Evolutionary conservation across 2,329 filamentous ascomycete species (phyloP).

Genomic region (Plectosphaerella cucumerina): DNA sequence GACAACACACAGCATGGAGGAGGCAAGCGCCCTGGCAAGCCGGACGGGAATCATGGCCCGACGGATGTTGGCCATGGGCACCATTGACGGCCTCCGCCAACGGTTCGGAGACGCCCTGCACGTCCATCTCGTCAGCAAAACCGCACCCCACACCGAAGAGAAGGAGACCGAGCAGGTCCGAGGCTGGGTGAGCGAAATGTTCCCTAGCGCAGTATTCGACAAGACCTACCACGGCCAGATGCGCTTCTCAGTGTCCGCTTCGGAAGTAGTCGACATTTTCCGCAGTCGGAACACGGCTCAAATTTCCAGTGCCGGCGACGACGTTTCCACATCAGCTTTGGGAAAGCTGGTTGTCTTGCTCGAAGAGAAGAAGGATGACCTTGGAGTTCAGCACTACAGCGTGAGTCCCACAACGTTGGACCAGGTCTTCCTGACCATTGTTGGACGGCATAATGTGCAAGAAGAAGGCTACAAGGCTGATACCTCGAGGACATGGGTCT

Average conservation of each 20-base stretch:
- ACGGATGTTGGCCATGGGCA: conserved; percentile 81
- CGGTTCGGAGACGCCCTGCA: conserved; percentile 77
- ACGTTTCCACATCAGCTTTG: conserved; percentile 47
- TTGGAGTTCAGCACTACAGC: conserved; percentile 82
- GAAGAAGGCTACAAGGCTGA: conserved; percentile 57
- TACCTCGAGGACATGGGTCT: background rate
- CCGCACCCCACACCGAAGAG: conserved; percentile 67
- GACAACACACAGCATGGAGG: conserved; percentile 94
- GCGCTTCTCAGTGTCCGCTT: conserved; percentile 19
- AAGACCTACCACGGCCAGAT: conserved; percentile 39
- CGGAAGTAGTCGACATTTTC: conserved; percentile 35
- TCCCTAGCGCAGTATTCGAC: conserved; percentile 66
- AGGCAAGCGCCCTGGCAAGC: conserved; percentile 82
- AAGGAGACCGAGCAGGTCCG: conserved; percentile 65
- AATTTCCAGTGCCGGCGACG: conserved; percentile 18
- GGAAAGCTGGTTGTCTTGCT: conserved; percentile 67
- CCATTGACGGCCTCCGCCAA: conserved; percentile 65
- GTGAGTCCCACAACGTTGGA: conserved; percentile 85
- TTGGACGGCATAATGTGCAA: conserved; percentile 71
- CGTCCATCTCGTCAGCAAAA: conserved; percentile 73
- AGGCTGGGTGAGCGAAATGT: conserved; percentile 57
- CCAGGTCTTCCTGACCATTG: conserved; percentile 85
- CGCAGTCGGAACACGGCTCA: conserved; percentile 66
- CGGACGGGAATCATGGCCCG: conserved; percentile 82
- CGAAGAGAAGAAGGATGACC: conserved; percentile 62